Conservation (phyloP, 2,329 filamentous ascomycete species). For the Ceratocystis papillata region DNA sequence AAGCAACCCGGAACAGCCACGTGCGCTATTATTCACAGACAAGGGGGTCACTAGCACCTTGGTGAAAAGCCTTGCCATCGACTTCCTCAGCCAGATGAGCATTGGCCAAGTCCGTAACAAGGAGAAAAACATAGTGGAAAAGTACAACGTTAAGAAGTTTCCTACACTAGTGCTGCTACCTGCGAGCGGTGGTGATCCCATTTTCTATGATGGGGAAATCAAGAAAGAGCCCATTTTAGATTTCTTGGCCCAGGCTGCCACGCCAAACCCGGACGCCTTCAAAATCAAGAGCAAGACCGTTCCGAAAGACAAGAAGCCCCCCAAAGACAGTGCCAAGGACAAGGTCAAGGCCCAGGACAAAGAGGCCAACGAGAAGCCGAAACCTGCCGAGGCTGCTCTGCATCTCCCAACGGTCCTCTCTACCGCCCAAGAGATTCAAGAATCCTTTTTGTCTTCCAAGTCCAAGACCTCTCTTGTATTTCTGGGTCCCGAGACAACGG, state of each 20-base stretch:
- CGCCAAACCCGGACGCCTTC: conserved; percentile 64
- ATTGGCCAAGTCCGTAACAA: conserved; percentile 78
- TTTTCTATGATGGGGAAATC: conserved; percentile 70
- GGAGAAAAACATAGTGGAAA: conserved; percentile 58
- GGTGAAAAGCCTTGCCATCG: conserved; percentile 74
- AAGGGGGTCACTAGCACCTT: conserved; percentile 81
- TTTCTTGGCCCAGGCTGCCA: conserved; percentile 69
- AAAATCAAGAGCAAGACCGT: conserved; percentile 37
- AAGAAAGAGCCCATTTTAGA: conserved; percentile 72
- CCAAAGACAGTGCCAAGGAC: conserved; percentile 34
- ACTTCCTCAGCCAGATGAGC: conserved; percentile 69
- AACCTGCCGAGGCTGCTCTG: conserved; percentile 40
- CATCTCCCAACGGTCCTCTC: conserved; percentile 42
- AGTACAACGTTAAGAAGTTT: conserved; percentile 66
- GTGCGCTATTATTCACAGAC: conserved; percentile 85
- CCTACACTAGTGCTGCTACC: conserved; percentile 74
- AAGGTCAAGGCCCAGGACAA: conserved; percentile 35
- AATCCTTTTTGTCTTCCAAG: conserved; percentile 63
- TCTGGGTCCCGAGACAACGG: conserved; percentile 44
- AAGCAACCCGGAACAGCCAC: conserved; percentile 55
- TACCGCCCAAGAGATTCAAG: conserved; percentile 47
- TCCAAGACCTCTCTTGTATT: conserved; percentile 75
- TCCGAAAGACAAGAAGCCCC: conserved; percentile 35
- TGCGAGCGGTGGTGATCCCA: conserved; percentile 53
- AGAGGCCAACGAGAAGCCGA: conserved; percentile 33